Base-by-base conservation (phyloP, 2,329 filamentous ascomycete species). In the Fusarium compactum region DNA sequence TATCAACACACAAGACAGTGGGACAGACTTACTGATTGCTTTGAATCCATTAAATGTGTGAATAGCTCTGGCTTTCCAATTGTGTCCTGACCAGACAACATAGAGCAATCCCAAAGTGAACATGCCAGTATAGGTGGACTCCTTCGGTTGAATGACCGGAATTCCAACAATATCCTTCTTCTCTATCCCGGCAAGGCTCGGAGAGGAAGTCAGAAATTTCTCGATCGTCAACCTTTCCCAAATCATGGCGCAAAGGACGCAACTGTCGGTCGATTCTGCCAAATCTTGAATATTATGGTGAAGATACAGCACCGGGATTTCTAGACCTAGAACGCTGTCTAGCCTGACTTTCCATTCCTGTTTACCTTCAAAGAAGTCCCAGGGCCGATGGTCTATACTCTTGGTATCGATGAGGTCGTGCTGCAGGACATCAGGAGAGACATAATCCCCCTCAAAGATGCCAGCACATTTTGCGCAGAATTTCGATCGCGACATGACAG, bases 211-310 rank as follows among this genome's bases (percentile, higher is more conserved):
- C 11, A 29, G 2, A 22, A 29, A 44, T 16, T 46, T 20, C 4
- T 71, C 67, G 8, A 29, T 27, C 40, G 44, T 44, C 25, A 65
- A 25, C 16, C 44, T 40, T n/a, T 69, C 46, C 47, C 54, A 71
- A n/a, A 70, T 71, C 25, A 50, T 68, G 16, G 63, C 63, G 24
- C 67, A 71, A 30, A 71, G 53, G 14, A 59, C 69, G n/a, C 68
- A 70, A 6, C n/a, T 53, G 12, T 50, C 32, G 15, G 46, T 45
- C 22, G 60, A 65, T 20, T 55, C 41, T 25, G 25, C 44, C 20
- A 70, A 25, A 16, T 44, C 51, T 16, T 55, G 27, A 12, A 65
- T 25, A 15, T 27, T 64, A 22, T 71, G 51, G 16, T 70, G 68
- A 30, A 57, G 11, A 58, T 65, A 68, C 8, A 53, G 54, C 11